These are phyloP conservation scores for Mortierella claussenii DNA, from an alignment of 192 early-diverging fungal species.

Conservation along the genomic window DNA sequence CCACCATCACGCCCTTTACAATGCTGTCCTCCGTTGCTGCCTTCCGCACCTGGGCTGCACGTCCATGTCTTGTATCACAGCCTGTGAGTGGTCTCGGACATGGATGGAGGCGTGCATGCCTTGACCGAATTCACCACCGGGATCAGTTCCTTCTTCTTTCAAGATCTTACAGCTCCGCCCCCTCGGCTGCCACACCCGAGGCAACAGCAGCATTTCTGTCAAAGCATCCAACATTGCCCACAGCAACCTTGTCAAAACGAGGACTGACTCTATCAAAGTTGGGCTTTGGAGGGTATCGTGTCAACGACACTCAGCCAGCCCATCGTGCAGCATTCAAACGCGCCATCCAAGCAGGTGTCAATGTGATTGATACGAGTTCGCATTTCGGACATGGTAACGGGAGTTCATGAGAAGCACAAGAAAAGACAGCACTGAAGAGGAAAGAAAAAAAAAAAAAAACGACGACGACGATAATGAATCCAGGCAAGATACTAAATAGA, in stretches of 20 bases:
- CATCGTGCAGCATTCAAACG: slow-evolving; percentile 62
- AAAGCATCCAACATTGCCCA: slow-evolving; percentile 38
- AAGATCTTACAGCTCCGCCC: background rate
- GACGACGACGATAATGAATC: background rate
- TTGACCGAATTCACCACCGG: background rate
- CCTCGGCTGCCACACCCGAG: slow-evolving; percentile 24
- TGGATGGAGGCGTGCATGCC: no score
- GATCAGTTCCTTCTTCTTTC: background rate
- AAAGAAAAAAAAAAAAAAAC: background rate
- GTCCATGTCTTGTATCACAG: no score
- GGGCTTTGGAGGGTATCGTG: slow-evolving; percentile 76
- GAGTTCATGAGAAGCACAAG: no score
- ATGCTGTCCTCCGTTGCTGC: no score
- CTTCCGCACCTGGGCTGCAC: no score
- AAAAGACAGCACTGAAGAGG: background rate
- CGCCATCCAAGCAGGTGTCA: slow-evolving; percentile 71
- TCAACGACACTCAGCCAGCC: slow-evolving; percentile 41
- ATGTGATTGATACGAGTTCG: slow-evolving; percentile 77
- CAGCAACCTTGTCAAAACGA: slow-evolving; percentile 54
- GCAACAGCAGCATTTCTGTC: slow-evolving; percentile 39
- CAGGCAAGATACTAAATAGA: background rate
- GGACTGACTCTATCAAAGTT: slow-evolving; percentile 60
- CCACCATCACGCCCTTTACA: no score
- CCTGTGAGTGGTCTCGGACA: no score
- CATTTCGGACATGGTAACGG: slow-evolving; percentile 81